Percentiles rank a stretch among this genome's conserved stretches.
Conservation (phyloP, 805 yeast species). For the Lipomyces sp. region DNA sequence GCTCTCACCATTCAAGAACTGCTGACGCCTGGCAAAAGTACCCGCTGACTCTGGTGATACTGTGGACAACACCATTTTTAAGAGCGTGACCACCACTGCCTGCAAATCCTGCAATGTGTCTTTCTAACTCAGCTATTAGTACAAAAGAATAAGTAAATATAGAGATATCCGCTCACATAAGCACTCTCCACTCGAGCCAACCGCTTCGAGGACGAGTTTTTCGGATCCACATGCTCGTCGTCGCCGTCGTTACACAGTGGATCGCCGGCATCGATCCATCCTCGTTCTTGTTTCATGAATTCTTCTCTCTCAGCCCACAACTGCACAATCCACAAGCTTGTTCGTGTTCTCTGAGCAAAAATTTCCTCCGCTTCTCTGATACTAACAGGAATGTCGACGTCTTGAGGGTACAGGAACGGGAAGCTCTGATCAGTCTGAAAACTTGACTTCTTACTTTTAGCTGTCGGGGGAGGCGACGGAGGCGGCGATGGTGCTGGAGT, state of each 20-base stretch:
- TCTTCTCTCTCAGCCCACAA: conserved; percentile 71
- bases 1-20: conserved; percentile 12
- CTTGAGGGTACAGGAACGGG: conserved; percentile 67
- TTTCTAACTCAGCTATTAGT: conserved; percentile 52
- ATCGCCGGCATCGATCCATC: conserved; percentile 49
- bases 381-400: conserved; percentile 65
- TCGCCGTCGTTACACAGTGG: conserved; percentile 4
- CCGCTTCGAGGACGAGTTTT: conserved; percentile 8
- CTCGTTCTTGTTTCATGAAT: conserved; percentile 76
- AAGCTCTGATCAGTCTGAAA: conserved; percentile 69
- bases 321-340: conserved; percentile 70
- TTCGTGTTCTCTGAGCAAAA: conserved; percentile 63
- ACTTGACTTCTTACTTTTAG: conserved; percentile 43
- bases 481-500: conserved; percentile 91
- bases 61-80: conserved; percentile 66
- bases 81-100: conserved; percentile 65
- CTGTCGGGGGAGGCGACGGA: conserved; percentile 51
- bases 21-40: conserved; percentile 13
- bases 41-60: conserved; percentile 39
- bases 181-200: conserved; percentile 20
- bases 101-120: conserved; percentile 59
- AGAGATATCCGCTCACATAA: conserved; percentile 16
- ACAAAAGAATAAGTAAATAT: neutral
- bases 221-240: conserved; percentile 11
- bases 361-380: conserved; percentile 79